Percentiles rank a stretch among this genome's conserved stretches.
These are phyloP conservation scores for Tagetes erecta DNA, from an alignment of 129 eudicot species.

Conservation along the genomic window DNA sequence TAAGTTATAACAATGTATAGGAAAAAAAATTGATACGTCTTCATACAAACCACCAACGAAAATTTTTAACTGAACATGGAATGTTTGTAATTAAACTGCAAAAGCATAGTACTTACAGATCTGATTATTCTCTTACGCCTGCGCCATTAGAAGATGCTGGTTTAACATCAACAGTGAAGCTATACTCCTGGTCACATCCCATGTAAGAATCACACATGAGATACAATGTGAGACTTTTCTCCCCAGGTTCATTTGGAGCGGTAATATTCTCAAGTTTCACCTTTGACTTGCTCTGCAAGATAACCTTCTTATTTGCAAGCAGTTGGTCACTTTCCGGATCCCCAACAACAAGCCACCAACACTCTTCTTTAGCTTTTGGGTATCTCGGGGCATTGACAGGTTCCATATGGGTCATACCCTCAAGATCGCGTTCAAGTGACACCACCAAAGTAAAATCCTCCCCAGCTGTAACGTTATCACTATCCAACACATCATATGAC, in stretches of 20 bases:
- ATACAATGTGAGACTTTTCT: conserved; percentile 54
- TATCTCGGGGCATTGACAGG: conserved; percentile 77
- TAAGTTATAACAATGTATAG: neutral
- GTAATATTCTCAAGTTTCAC: conserved; percentile 60
- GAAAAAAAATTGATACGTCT: no score
- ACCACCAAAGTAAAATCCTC: conserved; percentile 61
- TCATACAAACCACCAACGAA: no score
- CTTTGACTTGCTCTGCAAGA: conserved; percentile 61
- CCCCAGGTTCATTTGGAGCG: conserved; percentile 70
- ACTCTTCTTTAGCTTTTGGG: conserved; percentile 78
- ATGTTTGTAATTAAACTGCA: neutral
- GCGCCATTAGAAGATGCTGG: conserved; percentile 40
- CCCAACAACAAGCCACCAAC: conserved; percentile 95
- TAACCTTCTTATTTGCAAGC: conserved; percentile 72
- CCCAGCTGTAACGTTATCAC: conserved; percentile 53
- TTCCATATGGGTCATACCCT: conserved; percentile 67
- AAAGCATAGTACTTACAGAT: conserved; percentile 25
- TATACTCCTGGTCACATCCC: conserved; percentile 90
- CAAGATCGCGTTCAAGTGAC: conserved; percentile 67
- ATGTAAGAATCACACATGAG: conserved; percentile 87
- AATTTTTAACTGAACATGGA: neutral
- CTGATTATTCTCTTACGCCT: conserved; percentile 32
- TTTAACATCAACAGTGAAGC: conserved; percentile 65
- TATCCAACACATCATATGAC: conserved; percentile 53
- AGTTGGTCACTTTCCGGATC: conserved; percentile 68